Evolutionary conservation across 164 flowering plant genomes (phyloP), one percentile per base, ranked within the genome.

Genomic region (Kalanchoe fedtschenkoi): DNA sequence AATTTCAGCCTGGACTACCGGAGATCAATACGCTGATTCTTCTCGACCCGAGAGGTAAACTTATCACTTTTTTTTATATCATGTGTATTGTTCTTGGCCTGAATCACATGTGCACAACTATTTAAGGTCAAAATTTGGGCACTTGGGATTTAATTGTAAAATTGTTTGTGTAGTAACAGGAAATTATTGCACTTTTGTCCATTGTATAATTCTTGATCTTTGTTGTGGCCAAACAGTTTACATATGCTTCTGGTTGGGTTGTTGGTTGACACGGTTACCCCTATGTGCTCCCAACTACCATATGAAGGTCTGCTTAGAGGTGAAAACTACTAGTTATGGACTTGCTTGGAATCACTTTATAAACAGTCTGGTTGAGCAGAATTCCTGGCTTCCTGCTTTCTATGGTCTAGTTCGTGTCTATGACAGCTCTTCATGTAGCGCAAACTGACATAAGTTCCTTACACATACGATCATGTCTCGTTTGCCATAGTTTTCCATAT

Each of bases 281-380:
- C 98, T 19, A 86, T 93, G 96, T 88, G 89, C 68, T 55, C 95
- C 61, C 98, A 89, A 58, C 75, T 93, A 58, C 89, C 98, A 62
- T 93, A 93, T 75, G 98, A 93, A 76, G 97, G 98, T 47, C 77
- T 93, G 69, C 51, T 93, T 64, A 97, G 98, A 93, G 98, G 98
- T 89, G 65, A 68, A 43, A 34, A 43, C 26, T 42, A 34, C 64
- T 8, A 14, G 30, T 6, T 44, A 7, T 19, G 22, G 15, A 29
- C 21, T 10, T 34, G 16, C 22, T 11, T 32, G 2, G 29, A 5
- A 30, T 26, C 60, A 5, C 57, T 11, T 13, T 6, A 2, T 51
- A 21, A 21, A n/a, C 10, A 21, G 14, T 28, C 2, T 3, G 1
- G 3, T 51, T 19, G 9, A 10, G 30, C n/a, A 42, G 24, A 5